Base-by-base conservation (phyloP, 2,329 filamentous ascomycete genomes). In the Myriosclerotinia duriaeana region DNA sequence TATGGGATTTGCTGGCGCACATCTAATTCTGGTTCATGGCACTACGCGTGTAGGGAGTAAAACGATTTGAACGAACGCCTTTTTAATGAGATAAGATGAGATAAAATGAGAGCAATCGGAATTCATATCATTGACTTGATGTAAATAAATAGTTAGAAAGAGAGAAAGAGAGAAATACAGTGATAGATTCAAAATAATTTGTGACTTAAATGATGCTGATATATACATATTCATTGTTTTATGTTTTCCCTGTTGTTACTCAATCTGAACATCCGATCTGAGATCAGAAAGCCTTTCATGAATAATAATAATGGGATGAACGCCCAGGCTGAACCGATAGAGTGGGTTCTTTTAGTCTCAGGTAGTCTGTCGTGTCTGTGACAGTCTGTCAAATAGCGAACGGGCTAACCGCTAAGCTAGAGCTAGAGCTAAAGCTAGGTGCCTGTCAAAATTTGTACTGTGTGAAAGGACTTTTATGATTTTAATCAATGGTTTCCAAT, bases 1-100 rank as follows among this genome's bases (percentile, higher is more conserved):
- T 52, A 59, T 17, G 56, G 54, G 64, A 46, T 62, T 50, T 63
- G 52, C 59, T 55, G 65, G 65, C 59, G 65, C 46, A 61, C 54
- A 60, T 60, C 54, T 42, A 60, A 30, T 60, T 60, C 40, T 52
- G 46, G 55, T 53, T 52, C 42, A 46, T 14, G 44, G 46, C 44
- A 22, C 46, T 50, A 44, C 46, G 42, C 20, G 14, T 59, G 64
- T 20, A 60, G 48, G 62, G 63, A 60, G 54, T 60, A 65, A 60
- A 38, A 42, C 20, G 64, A 65, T 53, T 36, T 52, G 64, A n/a
- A 65, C 38, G 64, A n/a, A 65, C 48, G 46, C 15, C 14, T 60
- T 65, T 65, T 60, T 36, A 53, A 65, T 61, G 64, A 46, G 46
- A 46, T 46, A 42, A 59, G 42, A 60, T 60, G 40, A 60, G 54